Base-by-base conservation (phyloP, 1,284 basidiomycete species). In the Grifola frondosa region DNA sequence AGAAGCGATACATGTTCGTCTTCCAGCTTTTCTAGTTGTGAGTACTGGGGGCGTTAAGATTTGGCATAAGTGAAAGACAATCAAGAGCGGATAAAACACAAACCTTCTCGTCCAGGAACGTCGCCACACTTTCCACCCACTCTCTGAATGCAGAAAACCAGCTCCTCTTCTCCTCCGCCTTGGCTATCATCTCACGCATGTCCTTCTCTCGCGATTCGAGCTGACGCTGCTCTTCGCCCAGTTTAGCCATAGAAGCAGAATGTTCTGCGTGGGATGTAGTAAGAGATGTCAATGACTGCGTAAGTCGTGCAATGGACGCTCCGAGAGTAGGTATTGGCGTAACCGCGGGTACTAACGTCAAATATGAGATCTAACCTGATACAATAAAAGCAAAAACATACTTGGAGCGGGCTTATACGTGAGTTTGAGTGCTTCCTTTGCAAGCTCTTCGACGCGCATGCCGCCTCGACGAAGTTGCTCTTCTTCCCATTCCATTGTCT, bases 91-190 rank as follows among this genome's bases (percentile, higher is more conserved):
- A 11, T 15, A 31, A 29, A 23, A 42, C 21, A 49, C 57, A 5
- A 31, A 91, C 91, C 81, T 97, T 97, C 63, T 93, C 91, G 58
- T 96, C 93, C 26, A 97, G 70, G 62, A 97, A 97, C 4, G 76
- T 77, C 2, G 91, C 93, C 5, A 97, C 78, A 53, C 81, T 82
- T 62, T 97, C 94, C 0, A 95, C 73, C 85, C 91, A 95, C 30
- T 88, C 85, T 46, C 77, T 76, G 68, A 97, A 92, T 40, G 83
- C 82, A 12, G 73, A 73, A 54, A 96, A 94, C 91, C 92, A 97
- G 31, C 85, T 83, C 34, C 88, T 73, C 65, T 96, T 96, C 34
- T 72, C 75, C 60, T 94, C 93, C 1, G 91, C 86, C 45, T 75
- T 74, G 32, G 76, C 77, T 4, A 97, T 85, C 73, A 95, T 84